These are phyloP conservation scores for Funneliformis caledonium DNA, from an alignment of 371 early-diverging fungal genomes.

Conservation along the genomic window DNA sequence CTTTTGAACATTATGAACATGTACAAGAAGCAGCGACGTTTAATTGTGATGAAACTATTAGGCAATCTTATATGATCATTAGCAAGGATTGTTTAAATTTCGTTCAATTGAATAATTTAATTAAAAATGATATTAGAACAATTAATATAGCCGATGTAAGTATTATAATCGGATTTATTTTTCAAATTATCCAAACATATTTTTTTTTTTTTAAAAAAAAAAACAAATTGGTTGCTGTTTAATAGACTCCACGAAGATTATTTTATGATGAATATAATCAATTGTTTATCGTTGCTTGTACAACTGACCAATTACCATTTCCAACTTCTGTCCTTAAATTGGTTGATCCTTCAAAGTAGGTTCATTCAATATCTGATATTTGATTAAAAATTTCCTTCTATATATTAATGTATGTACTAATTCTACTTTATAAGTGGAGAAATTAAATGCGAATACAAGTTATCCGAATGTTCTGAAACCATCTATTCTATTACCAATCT, in stretches of 20 bases:
- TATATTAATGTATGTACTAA: neutral
- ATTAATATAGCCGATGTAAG: conserved; percentile 12
- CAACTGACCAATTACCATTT: neutral
- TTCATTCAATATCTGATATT: neutral
- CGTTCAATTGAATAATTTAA: conserved; percentile 14
- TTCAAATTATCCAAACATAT: neutral
- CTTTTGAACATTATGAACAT: conserved; percentile 34
- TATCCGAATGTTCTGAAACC: neutral
- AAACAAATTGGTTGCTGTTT: neutral
- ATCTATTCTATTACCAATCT: conserved; percentile 21
- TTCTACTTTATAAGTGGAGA: conserved; percentile 16
- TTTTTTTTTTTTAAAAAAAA: neutral
- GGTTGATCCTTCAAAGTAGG: conserved; percentile 24
- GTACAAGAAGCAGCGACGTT: conserved; percentile 9
- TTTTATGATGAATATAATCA: conserved; percentile 21
- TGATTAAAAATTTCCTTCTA: no score
- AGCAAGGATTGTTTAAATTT: conserved; percentile 30
- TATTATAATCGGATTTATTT: neutral
- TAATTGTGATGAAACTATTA: neutral
- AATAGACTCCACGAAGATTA: conserved; percentile 25
- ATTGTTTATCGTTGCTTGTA: conserved; percentile 22
- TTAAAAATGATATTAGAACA: conserved; percentile 5
- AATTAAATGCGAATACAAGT: neutral
- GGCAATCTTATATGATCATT: conserved; percentile 20
- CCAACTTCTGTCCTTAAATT: conserved; percentile 21